These are phyloP conservation scores for Leccinum subrobustum DNA, from an alignment of 1,284 basidiomycete species.

Conservation along the genomic window DNA sequence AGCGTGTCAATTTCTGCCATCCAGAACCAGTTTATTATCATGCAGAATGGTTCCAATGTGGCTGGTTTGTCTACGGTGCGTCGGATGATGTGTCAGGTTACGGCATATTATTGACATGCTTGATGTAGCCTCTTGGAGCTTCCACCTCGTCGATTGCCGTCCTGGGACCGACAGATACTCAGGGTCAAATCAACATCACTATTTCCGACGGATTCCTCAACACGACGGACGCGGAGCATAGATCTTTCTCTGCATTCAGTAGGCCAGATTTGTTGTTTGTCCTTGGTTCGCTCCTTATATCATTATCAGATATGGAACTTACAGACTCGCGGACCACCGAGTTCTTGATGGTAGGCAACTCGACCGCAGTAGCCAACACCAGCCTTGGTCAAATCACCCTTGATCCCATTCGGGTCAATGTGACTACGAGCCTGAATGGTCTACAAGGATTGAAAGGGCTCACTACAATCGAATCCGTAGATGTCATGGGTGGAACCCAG, in stretches of 20 bases:
- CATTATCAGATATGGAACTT: constrained; percentile 47
- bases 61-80: constrained; percentile 57
- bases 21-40: constrained; percentile 64
- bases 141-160: constrained; percentile 57
- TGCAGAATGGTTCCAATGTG: constrained; percentile 48
- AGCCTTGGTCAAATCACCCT: constrained; percentile 70
- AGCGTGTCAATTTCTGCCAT: constrained; percentile 62
- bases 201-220: constrained; percentile 57
- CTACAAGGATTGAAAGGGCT: constrained; percentile 61
- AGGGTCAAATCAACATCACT: constrained; percentile 66
- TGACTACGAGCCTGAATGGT: constrained; percentile 64
- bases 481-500: constrained; percentile 68
- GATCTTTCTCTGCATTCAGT: constrained; percentile 60
- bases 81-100: constrained; percentile 11
- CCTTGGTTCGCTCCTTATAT: constrained; percentile 1
- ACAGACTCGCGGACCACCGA: constrained; percentile 45
- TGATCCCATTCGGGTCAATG: constrained; percentile 75
- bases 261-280: constrained; percentile 18
- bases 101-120: constrained; percentile 15
- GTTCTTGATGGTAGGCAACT: constrained; percentile 64
- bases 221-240: constrained; percentile 50
- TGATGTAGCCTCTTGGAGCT: constrained; percentile 52
- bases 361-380: constrained; percentile 64
- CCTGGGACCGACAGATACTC: constrained; percentile 53
- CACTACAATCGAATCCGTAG: constrained; percentile 61